A percentile compares a stretch with the other conserved stretches of the same genome.
Conservation (phyloP, 2,329 filamentous ascomycete genomes). For the Ceratocystis lukuohia region DNA sequence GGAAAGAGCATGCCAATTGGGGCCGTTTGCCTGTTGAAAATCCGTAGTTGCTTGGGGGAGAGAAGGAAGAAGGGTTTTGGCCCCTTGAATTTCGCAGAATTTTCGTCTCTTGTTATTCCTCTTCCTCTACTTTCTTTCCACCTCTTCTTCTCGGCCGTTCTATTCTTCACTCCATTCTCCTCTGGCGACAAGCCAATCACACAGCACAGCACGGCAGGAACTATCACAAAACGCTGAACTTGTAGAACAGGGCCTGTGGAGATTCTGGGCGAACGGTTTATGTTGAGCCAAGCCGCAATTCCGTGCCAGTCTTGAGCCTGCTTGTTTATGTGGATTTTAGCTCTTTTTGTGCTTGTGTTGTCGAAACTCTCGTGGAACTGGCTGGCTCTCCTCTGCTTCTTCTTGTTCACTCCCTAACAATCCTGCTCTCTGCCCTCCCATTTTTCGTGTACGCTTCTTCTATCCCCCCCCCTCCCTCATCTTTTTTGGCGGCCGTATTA, state of each 20-base stretch:
- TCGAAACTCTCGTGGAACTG: too few species aligned
- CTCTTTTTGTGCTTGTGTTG: too few species aligned
- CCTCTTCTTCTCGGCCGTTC: background rate
- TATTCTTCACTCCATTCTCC: background rate
- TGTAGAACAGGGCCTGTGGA: background rate
- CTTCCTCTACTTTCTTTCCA: background rate
- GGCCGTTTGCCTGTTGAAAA: too few species aligned
- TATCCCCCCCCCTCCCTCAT: background rate
- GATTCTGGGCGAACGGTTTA: background rate
- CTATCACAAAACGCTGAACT: background rate
- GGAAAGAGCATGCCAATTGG: too few species aligned
- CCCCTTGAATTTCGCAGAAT: conserved; percentile 10
- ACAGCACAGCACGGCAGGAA: background rate
- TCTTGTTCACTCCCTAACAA: too few species aligned
- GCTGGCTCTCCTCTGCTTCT: too few species aligned
- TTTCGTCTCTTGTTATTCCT: conserved; percentile 8
- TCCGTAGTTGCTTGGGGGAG: background rate
- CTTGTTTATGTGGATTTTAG: too few species aligned
- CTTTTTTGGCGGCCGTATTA: background rate
- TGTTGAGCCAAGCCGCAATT: too few species aligned
- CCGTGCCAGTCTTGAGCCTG: too few species aligned
- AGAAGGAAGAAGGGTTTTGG: background rate
- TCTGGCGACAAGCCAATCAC: background rate
- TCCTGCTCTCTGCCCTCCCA: background rate
- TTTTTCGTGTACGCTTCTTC: background rate